These are phyloP conservation scores for Rubia peregrina DNA, from an alignment of 305 asterid genomes.

Conservation along the genomic window DNA sequence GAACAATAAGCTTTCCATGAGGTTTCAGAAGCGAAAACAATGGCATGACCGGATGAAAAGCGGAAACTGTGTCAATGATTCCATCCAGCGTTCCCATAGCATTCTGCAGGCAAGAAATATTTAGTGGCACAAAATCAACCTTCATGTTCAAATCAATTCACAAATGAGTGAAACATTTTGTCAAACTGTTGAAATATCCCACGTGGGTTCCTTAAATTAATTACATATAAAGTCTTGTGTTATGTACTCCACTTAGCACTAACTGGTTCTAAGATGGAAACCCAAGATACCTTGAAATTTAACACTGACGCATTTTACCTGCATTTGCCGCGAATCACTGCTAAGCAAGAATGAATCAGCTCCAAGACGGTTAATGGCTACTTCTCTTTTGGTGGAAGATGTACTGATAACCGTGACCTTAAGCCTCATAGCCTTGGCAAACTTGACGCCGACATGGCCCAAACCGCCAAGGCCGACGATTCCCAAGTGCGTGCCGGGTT, in stretches of 20 bases:
- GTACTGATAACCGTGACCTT: slow-evolving; percentile 41
- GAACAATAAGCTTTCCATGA: slow-evolving; percentile 28
- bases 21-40: slow-evolving; percentile 25
- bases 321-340: slow-evolving; percentile 34
- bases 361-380: slow-evolving; percentile 33
- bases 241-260: no score
- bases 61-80: slow-evolving; percentile 28
- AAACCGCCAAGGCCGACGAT: slow-evolving; percentile 47
- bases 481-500: slow-evolving; percentile 32
- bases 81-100: slow-evolving; percentile 30
- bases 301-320: no score
- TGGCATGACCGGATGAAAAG: slow-evolving; percentile 26
- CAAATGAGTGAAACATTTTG: no score
- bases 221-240: no score
- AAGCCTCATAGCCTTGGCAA: slow-evolving; percentile 42
- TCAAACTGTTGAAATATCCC: no score
- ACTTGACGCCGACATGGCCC: slow-evolving; percentile 47
- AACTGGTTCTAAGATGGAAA: no score
- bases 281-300: no score
- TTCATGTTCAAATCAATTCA: no score
- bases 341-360: slow-evolving; percentile 38
- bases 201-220: no score
- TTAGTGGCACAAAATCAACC: no score
- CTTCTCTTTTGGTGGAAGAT: slow-evolving; percentile 26
- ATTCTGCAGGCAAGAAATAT: slow-evolving; percentile 13